Conservation (phyloP, 2,329 filamentous ascomycete species). For the Laburnicola sp. region DNA sequence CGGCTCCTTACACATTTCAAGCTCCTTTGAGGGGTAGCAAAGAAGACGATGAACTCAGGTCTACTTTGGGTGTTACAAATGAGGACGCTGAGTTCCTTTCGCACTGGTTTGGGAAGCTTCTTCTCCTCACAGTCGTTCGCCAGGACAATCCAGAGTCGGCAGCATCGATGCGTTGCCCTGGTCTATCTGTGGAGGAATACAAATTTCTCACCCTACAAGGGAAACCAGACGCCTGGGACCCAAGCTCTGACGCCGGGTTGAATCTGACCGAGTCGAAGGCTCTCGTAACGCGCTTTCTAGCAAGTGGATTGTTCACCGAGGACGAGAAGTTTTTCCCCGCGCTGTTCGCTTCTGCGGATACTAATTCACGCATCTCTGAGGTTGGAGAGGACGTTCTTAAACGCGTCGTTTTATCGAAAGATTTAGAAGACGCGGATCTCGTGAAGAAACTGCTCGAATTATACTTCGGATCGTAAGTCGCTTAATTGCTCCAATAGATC, state of each 20-base stretch:
- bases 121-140: slow-evolving; percentile 62
- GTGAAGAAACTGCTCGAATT: slow-evolving; percentile 70
- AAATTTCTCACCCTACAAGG: slow-evolving; percentile 68
- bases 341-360: slow-evolving; percentile 78
- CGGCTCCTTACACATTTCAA: slow-evolving; percentile 71
- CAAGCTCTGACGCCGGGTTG: slow-evolving; percentile 61
- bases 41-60: slow-evolving; percentile 72
- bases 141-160: slow-evolving; percentile 41
- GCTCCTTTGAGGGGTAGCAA: slow-evolving; percentile 74
- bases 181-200: slow-evolving; percentile 67
- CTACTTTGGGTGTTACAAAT: slow-evolving; percentile 67
- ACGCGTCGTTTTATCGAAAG: slow-evolving; percentile 66
- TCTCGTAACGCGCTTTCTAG: slow-evolving; percentile 70
- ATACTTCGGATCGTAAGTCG: slow-evolving; percentile 61
- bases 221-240: slow-evolving; percentile 71
- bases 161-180: slow-evolving; percentile 55
- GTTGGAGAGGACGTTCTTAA: slow-evolving; percentile 90
- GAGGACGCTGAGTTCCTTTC: slow-evolving; percentile 76
- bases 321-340: slow-evolving; percentile 81
- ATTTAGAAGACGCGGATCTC: slow-evolving; percentile 69
- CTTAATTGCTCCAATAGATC: background rate
- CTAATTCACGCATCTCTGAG: slow-evolving; percentile 78
- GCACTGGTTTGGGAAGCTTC: slow-evolving; percentile 73
- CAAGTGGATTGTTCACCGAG: slow-evolving; percentile 84
- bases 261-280: slow-evolving; percentile 72